phyloP scores from a whole-genome alignment of 495 filamentous ascomycete genomes.

The Pyronema omphalodes region DNA sequence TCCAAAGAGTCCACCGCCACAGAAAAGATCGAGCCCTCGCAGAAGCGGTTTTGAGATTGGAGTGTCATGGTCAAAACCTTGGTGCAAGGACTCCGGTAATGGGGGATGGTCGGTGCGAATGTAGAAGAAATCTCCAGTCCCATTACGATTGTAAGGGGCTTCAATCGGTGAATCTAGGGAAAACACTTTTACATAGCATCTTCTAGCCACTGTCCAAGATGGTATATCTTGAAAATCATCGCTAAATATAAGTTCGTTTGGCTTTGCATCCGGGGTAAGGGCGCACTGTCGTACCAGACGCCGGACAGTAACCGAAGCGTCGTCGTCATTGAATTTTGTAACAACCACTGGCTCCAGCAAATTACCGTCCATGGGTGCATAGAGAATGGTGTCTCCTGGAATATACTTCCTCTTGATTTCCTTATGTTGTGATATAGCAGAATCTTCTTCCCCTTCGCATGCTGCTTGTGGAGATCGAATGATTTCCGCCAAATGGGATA shows the following conservation, averaged over 20 bases:
- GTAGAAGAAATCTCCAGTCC: slow-evolving; percentile 45
- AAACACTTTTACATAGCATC: slow-evolving; percentile 43
- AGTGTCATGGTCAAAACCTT: slow-evolving; percentile 31
- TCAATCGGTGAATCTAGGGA: slow-evolving; percentile 30
- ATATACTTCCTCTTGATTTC: background rate
- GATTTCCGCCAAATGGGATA: background rate
- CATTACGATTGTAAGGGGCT: slow-evolving; percentile 42
- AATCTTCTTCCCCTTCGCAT: background rate
- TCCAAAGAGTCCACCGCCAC: slow-evolving; percentile 55
- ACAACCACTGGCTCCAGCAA: background rate
- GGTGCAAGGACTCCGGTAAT: slow-evolving; percentile 9
- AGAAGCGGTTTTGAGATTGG: slow-evolving; percentile 24
- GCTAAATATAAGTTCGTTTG: slow-evolving; percentile 51
- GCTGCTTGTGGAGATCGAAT: background rate
- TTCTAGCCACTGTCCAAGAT: slow-evolving; percentile 29
- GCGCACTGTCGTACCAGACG: background rate
- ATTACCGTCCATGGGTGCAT: background rate
- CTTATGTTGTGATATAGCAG: background rate
- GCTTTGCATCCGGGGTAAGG: slow-evolving; percentile 26
- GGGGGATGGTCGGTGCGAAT: slow-evolving; percentile 29
- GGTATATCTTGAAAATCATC: slow-evolving; percentile 28
- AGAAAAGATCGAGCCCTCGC: slow-evolving; percentile 47
- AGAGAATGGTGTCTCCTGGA: background rate
- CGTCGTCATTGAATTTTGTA: background rate
- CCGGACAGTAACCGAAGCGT: background rate